Percentiles rank a stretch among this genome's conserved stretches.
phyloP scores from a whole-genome alignment of 2,329 filamentous ascomycete species.

The Arthrocladium fulminans region DNA sequence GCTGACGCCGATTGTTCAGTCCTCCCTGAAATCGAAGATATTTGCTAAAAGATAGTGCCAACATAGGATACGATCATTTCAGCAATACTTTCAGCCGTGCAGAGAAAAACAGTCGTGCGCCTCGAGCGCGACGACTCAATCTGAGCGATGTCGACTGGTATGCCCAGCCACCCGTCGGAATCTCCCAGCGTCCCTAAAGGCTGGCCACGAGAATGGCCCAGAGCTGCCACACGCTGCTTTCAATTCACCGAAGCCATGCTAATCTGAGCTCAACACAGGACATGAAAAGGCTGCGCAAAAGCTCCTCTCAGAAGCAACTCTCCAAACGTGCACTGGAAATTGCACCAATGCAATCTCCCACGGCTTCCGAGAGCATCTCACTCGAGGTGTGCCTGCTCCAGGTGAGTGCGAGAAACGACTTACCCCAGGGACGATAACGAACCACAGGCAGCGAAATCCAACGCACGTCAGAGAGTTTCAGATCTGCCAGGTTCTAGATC shows the following conservation, averaged over 20 bases:
- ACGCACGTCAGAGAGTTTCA: neutral
- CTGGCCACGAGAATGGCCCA: conserved; percentile 3
- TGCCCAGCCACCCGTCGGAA: conserved; percentile 24
- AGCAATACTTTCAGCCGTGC: conserved; percentile 29
- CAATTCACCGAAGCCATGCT: conserved; percentile 22
- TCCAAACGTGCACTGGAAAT: neutral
- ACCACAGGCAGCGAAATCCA: neutral
- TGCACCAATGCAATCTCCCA: neutral
- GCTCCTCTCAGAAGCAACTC: neutral
- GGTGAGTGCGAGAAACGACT: too few species aligned
- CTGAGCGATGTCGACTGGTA: conserved; percentile 98
- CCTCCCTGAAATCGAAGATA: conserved; percentile 22
- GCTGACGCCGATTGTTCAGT: conserved; percentile 33
- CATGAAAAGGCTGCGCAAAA: neutral
- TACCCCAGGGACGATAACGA: too few species aligned
- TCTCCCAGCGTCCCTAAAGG: neutral
- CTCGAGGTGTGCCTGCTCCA: neutral
- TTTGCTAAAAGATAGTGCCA: conserved; percentile 27
- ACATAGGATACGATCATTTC: conserved; percentile 35
- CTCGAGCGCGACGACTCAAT: conserved; percentile 82
- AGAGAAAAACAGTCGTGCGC: conserved; percentile 58
- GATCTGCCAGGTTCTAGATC: neutral
- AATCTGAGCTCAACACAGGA: conserved; percentile 13
- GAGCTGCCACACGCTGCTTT: neutral
- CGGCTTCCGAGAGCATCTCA: neutral